Base-by-base conservation (phyloP, 2,329 filamentous ascomycete species). In the Lachnellula arida region DNA sequence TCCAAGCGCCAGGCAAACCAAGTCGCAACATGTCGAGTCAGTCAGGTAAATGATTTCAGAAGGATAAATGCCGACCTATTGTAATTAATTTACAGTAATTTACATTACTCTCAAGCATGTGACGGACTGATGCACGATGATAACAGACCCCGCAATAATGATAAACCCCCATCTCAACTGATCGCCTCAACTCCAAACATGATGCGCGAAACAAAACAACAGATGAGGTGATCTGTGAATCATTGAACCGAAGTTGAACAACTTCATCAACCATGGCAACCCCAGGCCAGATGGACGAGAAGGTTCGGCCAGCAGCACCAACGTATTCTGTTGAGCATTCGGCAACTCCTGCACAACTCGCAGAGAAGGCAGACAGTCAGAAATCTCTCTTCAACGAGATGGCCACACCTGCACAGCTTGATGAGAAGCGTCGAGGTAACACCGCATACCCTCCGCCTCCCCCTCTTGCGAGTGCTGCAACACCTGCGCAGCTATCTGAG, bases 271-370 rank as follows among this genome's bases (percentile, higher is more conserved):
- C 8, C 37, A 59, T 59, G 57, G 54, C 54, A 9, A 56, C 54
- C 5, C 57, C 22, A n/a, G 51, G 34, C 22, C 57, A 59, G 34
- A 22, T 54, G 25, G 54, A 56, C 39, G 57, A 56, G 49, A 56
- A 59, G 46, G 37, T 49, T 2, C 46, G 19, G 15, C n/a, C 43
- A 2, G 46, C 14, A 54, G 25, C 50, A 11, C 22, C 35, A 42
- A 17, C 37, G 47, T 34, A 14, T 46, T 40, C 43, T n/a, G 2
- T 44, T 32, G 25, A 25, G 17, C 23, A n/a, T n/a, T 28, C 37
- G 43, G 9, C 32, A 28, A 66, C 64, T 49, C 55, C 54, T 39
- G 60, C 59, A 46, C 63, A 66, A 37, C 46, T 64, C 4, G 60
- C 47, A 48, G 63, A 64, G 49, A 67, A 66, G 46, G 46, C 32